phyloP scores from a whole-genome alignment of 2,329 filamentous ascomycete species.

The Sporothrix inflata region DNA sequence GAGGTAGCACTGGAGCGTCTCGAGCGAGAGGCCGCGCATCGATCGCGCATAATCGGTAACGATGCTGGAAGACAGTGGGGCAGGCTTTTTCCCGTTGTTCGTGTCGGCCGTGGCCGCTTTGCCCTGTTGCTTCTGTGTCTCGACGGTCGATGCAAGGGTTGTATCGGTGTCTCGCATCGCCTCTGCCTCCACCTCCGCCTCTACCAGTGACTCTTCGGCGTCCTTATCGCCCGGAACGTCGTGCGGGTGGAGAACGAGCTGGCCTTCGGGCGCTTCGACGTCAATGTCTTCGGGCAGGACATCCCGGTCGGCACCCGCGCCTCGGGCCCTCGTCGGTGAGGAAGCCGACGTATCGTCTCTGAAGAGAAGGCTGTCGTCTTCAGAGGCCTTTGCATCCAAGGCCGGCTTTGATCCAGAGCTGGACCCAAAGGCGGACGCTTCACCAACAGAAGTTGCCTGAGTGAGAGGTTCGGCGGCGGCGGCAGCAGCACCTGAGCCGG shows the following conservation, averaged over 20 bases:
- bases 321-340: conserved; percentile 33
- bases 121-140: neutral
- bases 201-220: neutral
- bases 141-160: neutral
- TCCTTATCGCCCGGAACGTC: conserved; percentile 33
- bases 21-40: conserved; percentile 61
- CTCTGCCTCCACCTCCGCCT: neutral
- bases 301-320: conserved; percentile 36
- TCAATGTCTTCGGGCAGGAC: conserved; percentile 54
- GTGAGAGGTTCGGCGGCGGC: conserved; percentile 39
- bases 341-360: conserved; percentile 8
- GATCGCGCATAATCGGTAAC: conserved; percentile 59
- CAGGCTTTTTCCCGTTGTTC: conserved; percentile 9
- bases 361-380: conserved; percentile 36
- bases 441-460: conserved; percentile 43
- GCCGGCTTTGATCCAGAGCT: conserved; percentile 35
- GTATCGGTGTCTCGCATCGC: neutral
- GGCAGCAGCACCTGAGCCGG: neutral
- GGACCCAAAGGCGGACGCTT: conserved; percentile 18
- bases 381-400: neutral
- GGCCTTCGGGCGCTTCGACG: conserved; percentile 49
- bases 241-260: conserved; percentile 40
- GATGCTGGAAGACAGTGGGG: neutral
- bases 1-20: conserved; percentile 59
- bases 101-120: neutral